A percentile compares a stretch with the other conserved stretches of the same genome.
Evolutionary conservation across 306 rosid species (phyloP).

Genomic region (Vicia sativa): DNA sequence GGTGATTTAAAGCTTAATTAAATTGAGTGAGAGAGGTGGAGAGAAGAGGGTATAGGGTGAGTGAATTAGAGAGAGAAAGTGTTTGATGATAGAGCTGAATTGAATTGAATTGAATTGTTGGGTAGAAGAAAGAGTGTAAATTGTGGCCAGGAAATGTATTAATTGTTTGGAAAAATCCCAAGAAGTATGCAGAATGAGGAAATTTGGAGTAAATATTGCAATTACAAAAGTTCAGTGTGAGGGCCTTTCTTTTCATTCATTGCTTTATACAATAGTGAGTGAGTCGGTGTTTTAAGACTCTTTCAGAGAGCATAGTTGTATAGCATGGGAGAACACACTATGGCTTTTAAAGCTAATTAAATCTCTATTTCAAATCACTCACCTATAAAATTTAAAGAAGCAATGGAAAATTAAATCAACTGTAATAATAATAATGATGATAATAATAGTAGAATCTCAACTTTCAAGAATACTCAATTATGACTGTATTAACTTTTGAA

Average conservation of each 20-base stretch:
- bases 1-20: conserved; percentile 68
- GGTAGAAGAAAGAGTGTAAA: conserved; percentile 84
- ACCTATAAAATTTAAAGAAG: conserved; percentile 51
- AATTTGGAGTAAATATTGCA: conserved; percentile 76
- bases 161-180: conserved; percentile 70
- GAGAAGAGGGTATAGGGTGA: conserved; percentile 45
- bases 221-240: conserved; percentile 55
- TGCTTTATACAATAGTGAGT: conserved; percentile 42
- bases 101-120: conserved; percentile 56
- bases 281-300: conserved; percentile 68
- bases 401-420: background rate
- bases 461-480: conserved; percentile 40
- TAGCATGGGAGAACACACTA: conserved; percentile 37
- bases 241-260: conserved; percentile 70
- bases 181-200: conserved; percentile 69
- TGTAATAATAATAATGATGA: conserved; percentile 32
- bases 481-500: background rate
- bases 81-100: conserved; percentile 32
- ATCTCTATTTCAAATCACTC: conserved; percentile 41
- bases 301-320: conserved; percentile 19
- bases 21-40: conserved; percentile 68
- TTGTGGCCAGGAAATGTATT: conserved; percentile 84
- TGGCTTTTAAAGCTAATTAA: conserved; percentile 54
- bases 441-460: conserved; percentile 34
- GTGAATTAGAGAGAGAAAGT: conserved; percentile 44